Evolutionary conservation across 2,329 filamentous ascomycete genomes (phyloP), one percentile per base, ranked within the genome.

Genomic region (Venturia pyrina): DNA sequence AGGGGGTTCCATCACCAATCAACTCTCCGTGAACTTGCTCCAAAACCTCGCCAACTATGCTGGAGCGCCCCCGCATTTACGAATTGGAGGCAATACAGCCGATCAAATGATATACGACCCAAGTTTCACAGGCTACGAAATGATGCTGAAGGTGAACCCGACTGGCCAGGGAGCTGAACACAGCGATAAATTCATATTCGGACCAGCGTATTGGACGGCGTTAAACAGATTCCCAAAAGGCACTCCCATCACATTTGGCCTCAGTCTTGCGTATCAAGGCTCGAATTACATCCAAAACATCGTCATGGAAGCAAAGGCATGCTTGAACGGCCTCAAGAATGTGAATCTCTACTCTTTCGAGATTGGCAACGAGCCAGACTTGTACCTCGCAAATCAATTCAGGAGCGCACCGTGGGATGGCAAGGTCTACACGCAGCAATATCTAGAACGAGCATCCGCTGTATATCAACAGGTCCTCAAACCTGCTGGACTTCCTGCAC

Each of bases 81-180:
- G 81, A 5, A 69, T 83, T 8, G 81, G 81, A 66, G 81, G 81
- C 65, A 83, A 83, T 70, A 82, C 81, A 1, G 76, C 78, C 67
- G 81, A 83, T 68, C 80, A 81, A 70, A 79, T 82, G 75, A 69
- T 81, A 41, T 83, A 74, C 69, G 72, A 79, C 64, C 65, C 70
- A 15, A 70, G 70, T 60, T 76, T 78, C 66, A 67, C 71, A 37
- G 53, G 37, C 19, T 66, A 57, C 46, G 67, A 73, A 21, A 79
- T 76, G 69, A 69, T 68, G 21, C 76, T 78, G 73, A 70, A 73
- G 53, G 69, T 70, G 34, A 81, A 82, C 68, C 73, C 77, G 1
- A 71, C 70, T 1, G 78, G 77, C 8, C 74, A 77, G 65, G 80
- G 80, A 21, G 70, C 68, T 43, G 74, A 76, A 66, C 74, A 78